phyloP scores from a whole-genome alignment of 345 rosid species.

The Dipteronia sinensis region DNA sequence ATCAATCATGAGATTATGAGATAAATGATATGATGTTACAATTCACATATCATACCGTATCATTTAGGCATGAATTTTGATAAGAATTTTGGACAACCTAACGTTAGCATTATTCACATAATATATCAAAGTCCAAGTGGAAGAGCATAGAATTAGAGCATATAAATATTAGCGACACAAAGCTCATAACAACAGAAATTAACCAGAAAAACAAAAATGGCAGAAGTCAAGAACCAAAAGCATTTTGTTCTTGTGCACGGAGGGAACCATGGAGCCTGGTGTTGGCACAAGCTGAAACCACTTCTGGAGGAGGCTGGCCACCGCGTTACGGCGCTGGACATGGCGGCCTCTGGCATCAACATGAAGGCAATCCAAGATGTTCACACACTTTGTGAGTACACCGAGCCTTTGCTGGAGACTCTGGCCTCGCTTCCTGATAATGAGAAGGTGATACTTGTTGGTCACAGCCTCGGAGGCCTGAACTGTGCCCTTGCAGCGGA shows the following conservation, averaged over 20 bases:
- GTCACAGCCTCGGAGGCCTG: constrained; percentile 74
- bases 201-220: constrained; percentile 14
- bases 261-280: constrained; percentile 62
- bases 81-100: no score
- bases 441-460: constrained; percentile 61
- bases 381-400: constrained; percentile 40
- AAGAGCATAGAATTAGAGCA: no score
- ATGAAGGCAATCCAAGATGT: constrained; percentile 44
- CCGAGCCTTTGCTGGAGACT: constrained; percentile 48
- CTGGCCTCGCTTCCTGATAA: constrained; percentile 33
- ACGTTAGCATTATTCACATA: no score
- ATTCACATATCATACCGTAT: no score
- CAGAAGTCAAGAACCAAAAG: constrained; percentile 11
- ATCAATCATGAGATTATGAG: no score
- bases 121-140: no score
- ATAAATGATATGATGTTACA: no score
- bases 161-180: no score
- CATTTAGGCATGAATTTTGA: no score
- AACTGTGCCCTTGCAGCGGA: constrained; percentile 50
- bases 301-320: constrained; percentile 48
- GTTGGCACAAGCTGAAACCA: constrained; percentile 69
- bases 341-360: constrained; percentile 55
- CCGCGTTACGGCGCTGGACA: constrained; percentile 49
- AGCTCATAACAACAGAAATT: not conserved
- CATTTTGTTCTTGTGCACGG: constrained; percentile 72